These are phyloP conservation scores for Withania somnifera DNA, from an alignment of 305 asterid species.

Conservation along the genomic window DNA sequence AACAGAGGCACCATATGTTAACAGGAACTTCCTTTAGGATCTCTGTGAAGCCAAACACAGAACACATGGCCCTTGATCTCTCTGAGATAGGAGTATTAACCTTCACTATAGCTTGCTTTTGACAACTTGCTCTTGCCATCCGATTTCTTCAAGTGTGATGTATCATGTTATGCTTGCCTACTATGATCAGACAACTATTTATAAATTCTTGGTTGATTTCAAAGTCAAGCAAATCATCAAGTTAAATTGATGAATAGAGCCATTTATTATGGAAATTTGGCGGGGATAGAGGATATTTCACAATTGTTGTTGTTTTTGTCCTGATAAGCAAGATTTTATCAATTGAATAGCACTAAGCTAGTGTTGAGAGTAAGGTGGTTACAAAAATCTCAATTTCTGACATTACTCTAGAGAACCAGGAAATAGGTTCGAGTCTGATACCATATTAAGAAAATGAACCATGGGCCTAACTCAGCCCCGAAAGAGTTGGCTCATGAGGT, in stretches of 20 bases:
- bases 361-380: neutral
- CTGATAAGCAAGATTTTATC: neutral
- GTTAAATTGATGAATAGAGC: neutral
- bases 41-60: neutral
- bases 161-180: neutral
- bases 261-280: neutral
- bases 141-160: neutral
- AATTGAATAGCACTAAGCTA: neutral
- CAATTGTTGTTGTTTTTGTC: neutral
- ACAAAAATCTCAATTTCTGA: neutral
- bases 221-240: neutral
- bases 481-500: neutral
- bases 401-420: neutral
- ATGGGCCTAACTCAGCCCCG: neutral
- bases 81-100: neutral
- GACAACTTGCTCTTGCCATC: neutral
- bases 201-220: neutral
- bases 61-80: neutral
- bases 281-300: neutral
- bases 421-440: neutral
- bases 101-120: neutral
- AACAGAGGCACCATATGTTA: neutral
- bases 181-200: neutral
- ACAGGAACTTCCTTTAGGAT: neutral
- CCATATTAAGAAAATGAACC: neutral